phyloP scores from a whole-genome alignment of 148 eudicot genomes.

The Spergularia marina region DNA sequence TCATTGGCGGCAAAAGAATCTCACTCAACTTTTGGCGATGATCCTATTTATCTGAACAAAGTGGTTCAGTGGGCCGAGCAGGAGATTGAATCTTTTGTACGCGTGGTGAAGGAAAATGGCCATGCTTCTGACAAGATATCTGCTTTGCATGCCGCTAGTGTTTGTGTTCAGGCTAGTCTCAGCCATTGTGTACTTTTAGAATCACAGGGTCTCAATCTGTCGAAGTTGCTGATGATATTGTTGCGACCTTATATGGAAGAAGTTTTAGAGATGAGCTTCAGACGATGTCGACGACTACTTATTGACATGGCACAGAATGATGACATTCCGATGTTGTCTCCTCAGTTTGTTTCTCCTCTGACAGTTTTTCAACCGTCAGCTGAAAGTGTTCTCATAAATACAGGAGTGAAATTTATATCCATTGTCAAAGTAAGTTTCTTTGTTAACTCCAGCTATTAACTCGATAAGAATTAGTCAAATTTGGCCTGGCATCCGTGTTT shows the following conservation, averaged over 20 bases:
- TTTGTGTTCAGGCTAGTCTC: constrained; percentile 83
- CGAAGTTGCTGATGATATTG: constrained; percentile 83
- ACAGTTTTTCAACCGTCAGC: constrained; percentile 69
- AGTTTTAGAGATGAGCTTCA: constrained; percentile 83
- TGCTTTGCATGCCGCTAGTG: constrained; percentile 81
- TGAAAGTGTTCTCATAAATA: constrained; percentile 55
- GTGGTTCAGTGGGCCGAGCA: constrained; percentile 93
- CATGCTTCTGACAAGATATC: constrained; percentile 68
- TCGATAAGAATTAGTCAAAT: background rate
- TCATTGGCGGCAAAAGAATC: constrained; percentile 65
- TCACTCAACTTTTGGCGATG: constrained; percentile 73
- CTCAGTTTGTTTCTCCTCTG: constrained; percentile 77
- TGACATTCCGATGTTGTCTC: constrained; percentile 62
- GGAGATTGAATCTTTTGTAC: constrained; percentile 76
- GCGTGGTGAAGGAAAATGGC: constrained; percentile 85
- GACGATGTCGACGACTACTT: constrained; percentile 74
- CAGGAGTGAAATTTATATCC: constrained; percentile 73
- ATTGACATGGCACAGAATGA: constrained; percentile 55
- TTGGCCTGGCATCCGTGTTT: background rate
- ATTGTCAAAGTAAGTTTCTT: constrained; percentile 66
- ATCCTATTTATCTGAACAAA: constrained; percentile 66
- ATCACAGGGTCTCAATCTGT: constrained; percentile 72
- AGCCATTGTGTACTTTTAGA: constrained; percentile 71
- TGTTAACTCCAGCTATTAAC: background rate
- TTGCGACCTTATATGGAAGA: constrained; percentile 84